Conservation (phyloP, 768 basidiomycete species). For the Leucosporidium scottii region DNA sequence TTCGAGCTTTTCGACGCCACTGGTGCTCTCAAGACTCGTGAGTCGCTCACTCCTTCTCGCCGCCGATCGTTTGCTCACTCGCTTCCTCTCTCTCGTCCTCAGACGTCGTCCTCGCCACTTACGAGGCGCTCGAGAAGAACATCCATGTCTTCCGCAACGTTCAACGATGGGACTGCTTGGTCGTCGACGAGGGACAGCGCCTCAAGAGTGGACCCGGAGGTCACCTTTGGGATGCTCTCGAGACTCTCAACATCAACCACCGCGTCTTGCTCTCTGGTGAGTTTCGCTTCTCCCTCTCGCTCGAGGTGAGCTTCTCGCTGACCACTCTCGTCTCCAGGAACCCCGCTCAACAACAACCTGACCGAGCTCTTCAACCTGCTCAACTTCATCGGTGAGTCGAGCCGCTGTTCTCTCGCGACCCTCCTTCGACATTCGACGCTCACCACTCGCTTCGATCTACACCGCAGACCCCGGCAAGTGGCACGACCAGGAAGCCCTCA, state of each 20-base stretch:
- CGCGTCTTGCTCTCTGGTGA: slow-evolving; percentile 59
- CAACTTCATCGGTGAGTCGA: slow-evolving; percentile 61
- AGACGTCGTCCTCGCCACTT: slow-evolving; percentile 88
- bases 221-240: slow-evolving; percentile 14
- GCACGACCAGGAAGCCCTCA: slow-evolving; percentile 65
- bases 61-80: slow-evolving; percentile 35
- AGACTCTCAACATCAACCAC: slow-evolving; percentile 14
- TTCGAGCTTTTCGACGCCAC: slow-evolving; percentile 67
- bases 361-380: slow-evolving; percentile 93
- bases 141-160: slow-evolving; percentile 69
- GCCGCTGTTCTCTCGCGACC: not conserved
- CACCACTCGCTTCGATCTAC: not conserved
- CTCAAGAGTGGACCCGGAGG: slow-evolving; percentile 62
- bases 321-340: slow-evolving; percentile 50
- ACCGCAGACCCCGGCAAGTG: slow-evolving; percentile 58
- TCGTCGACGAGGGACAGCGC: slow-evolving; percentile 73
- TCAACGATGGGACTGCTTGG: slow-evolving; percentile 87
- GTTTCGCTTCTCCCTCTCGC: slow-evolving; percentile 61
- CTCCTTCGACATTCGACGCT: not conserved
- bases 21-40: slow-evolving; percentile 27
- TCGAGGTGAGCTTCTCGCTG: slow-evolving; percentile 59
- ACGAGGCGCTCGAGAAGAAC: slow-evolving; percentile 61
- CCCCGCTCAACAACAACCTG: slow-evolving; percentile 94
- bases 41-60: not conserved
- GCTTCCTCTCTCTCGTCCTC: slow-evolving; percentile 52